These are phyloP conservation scores for Kwoniella bestiolae DNA, from an alignment of 768 basidiomycete genomes.

Conservation along the genomic window DNA sequence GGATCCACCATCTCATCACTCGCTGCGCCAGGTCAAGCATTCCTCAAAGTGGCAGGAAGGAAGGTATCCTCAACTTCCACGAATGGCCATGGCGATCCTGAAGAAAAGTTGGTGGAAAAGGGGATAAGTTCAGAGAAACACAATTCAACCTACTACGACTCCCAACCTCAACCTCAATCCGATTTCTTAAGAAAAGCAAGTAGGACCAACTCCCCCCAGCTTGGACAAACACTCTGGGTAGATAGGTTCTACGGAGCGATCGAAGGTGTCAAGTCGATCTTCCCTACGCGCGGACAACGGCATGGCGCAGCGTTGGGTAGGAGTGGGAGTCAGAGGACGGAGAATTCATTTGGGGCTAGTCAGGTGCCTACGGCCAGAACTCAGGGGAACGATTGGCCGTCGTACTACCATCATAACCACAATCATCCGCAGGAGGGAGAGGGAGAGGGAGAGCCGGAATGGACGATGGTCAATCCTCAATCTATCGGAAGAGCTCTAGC, in stretches of 20 bases:
- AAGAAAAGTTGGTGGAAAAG: slow-evolving; percentile 26
- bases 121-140: slow-evolving; percentile 40
- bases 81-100: neutral
- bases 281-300: slow-evolving; percentile 39
- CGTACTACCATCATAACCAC: neutral
- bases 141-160: slow-evolving; percentile 8
- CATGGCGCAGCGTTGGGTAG: slow-evolving; percentile 33
- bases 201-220: neutral
- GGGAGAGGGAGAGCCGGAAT: neutral
- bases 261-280: slow-evolving; percentile 29
- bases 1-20: slow-evolving; percentile 40
- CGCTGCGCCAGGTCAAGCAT: slow-evolving; percentile 47
- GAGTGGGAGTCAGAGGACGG: slow-evolving; percentile 32
- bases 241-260: slow-evolving; percentile 36
- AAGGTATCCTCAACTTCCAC: slow-evolving; percentile 1
- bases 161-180: neutral
- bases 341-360: slow-evolving; percentile 36
- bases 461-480: slow-evolving; percentile 29
- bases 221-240: slow-evolving; percentile 44
- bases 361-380: slow-evolving; percentile 24
- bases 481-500: slow-evolving; percentile 26
- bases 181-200: neutral
- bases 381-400: slow-evolving; percentile 17
- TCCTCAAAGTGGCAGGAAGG: slow-evolving; percentile 36
- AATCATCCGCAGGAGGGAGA: neutral